phyloP scores from a whole-genome alignment of 306 rosid genomes.

The Prunus mume region DNA sequence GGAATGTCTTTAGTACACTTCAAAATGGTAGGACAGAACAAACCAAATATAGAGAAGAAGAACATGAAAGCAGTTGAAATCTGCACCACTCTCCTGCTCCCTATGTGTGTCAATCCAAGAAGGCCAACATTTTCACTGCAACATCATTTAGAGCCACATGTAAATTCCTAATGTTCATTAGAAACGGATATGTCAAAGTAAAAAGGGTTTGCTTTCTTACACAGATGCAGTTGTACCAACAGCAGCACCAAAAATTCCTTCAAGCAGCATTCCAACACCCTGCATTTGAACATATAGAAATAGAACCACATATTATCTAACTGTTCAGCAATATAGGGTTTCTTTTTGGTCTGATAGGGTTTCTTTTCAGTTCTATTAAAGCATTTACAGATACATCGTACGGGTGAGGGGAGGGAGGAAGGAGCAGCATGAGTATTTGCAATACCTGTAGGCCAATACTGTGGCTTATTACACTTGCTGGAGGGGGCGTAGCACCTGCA shows the following conservation, averaged over 20 bases:
- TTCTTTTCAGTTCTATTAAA: conserved; percentile 11
- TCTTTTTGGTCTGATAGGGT: background rate
- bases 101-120: conserved; percentile 86
- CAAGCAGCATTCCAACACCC: conserved; percentile 80
- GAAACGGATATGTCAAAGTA: background rate
- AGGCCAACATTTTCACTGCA: conserved; percentile 95
- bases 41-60: conserved; percentile 89
- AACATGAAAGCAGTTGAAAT: conserved; percentile 91
- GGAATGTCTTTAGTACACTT: background rate
- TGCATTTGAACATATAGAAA: conserved; percentile 28
- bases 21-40: conserved; percentile 23
- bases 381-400: background rate
- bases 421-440: background rate
- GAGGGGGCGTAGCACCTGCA: conserved; percentile 98
- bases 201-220: conserved; percentile 50
- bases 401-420: background rate
- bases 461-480: conserved; percentile 70
- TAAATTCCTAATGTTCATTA: background rate
- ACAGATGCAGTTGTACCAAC: conserved; percentile 90
- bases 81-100: conserved; percentile 95
- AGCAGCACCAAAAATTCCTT: conserved; percentile 75
- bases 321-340: background rate
- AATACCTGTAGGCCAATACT: conserved; percentile 87
- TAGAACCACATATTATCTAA: conserved; percentile 14
- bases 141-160: background rate